phyloP scores from a whole-genome alignment of 345 rosid genomes.

The Arabidopsis suecica region DNA sequence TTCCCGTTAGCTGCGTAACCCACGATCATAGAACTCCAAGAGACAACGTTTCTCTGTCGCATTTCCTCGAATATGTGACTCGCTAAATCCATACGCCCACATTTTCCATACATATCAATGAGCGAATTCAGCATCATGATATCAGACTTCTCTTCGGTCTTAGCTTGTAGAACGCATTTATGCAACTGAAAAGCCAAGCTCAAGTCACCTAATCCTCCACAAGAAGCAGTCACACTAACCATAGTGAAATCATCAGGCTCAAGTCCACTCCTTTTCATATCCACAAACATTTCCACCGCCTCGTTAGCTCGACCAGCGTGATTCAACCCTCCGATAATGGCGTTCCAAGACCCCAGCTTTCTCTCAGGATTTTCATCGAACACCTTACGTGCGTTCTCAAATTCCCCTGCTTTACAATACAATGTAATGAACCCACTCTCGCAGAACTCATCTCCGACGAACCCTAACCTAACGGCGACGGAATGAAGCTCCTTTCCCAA shows the following conservation, averaged over 20 bases:
- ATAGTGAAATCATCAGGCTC: conserved; percentile 78
- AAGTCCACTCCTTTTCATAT: conserved; percentile 64
- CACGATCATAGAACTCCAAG: conserved; percentile 88
- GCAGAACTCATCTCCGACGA: conserved; percentile 64
- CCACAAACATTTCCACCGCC: conserved; percentile 61
- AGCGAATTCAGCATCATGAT: conserved; percentile 77
- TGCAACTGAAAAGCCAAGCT: conserved; percentile 76
- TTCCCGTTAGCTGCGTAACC: conserved; percentile 71
- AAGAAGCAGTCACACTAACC: conserved; percentile 77
- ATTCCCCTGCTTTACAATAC: conserved; percentile 61
- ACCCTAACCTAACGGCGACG: conserved; percentile 58
- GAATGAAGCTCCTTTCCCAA: conserved; percentile 71
- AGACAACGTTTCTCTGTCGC: conserved; percentile 64
- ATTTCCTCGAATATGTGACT: conserved; percentile 56
- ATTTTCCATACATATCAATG: conserved; percentile 80
- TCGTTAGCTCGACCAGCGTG: conserved; percentile 64
- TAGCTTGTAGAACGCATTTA: conserved; percentile 67
- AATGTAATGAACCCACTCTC: conserved; percentile 75
- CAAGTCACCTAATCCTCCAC: conserved; percentile 75
- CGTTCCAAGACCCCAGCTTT: conserved; percentile 91
- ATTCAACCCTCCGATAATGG: conserved; percentile 66
- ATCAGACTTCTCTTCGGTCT: conserved; percentile 49
- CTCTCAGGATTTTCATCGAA: conserved; percentile 76
- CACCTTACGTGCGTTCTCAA: conserved; percentile 56
- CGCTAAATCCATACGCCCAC: conserved; percentile 85